Conservation (phyloP, 495 filamentous ascomycete species). For the Aeminium ludgeri region DNA sequence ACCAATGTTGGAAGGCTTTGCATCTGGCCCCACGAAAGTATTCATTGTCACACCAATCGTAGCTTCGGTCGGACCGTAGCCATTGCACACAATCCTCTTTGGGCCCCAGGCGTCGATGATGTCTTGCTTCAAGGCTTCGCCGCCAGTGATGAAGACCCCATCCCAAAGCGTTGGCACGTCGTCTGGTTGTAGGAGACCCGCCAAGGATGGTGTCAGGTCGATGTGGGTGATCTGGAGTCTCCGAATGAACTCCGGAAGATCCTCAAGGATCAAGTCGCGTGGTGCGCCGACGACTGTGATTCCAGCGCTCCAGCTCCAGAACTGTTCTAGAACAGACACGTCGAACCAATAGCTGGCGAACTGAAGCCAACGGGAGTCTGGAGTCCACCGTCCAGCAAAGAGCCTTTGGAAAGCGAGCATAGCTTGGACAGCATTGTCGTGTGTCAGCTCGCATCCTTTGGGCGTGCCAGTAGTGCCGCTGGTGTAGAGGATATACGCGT, state of each 20-base stretch:
- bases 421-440: slow-evolving; percentile 57
- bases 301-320: slow-evolving; percentile 76
- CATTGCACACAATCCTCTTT: slow-evolving; percentile 50
- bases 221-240: slow-evolving; percentile 67
- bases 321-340: slow-evolving; percentile 74
- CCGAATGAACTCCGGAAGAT: slow-evolving; percentile 52
- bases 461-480: slow-evolving; percentile 69
- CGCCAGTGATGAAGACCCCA: slow-evolving; percentile 63
- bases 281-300: slow-evolving; percentile 64
- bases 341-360: slow-evolving; percentile 85
- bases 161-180: slow-evolving; percentile 50
- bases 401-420: slow-evolving; percentile 58
- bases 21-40: slow-evolving; percentile 49
- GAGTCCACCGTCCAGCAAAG: slow-evolving; percentile 50
- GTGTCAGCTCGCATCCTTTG: slow-evolving; percentile 61
- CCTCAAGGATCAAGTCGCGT: slow-evolving; percentile 59
- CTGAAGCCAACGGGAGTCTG: slow-evolving; percentile 59
- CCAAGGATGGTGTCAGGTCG: slow-evolving; percentile 59
- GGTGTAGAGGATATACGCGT: slow-evolving; percentile 62
- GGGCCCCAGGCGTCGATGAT: slow-evolving; percentile 55
- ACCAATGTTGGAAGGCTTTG: slow-evolving; percentile 73
- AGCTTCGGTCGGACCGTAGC: slow-evolving; percentile 73
- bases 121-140: slow-evolving; percentile 54
- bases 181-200: slow-evolving; percentile 41
- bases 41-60: slow-evolving; percentile 76